These are phyloP conservation scores for Beauveria bassiana DNA, from an alignment of 2,329 filamentous ascomycete genomes.

Conservation along the genomic window DNA sequence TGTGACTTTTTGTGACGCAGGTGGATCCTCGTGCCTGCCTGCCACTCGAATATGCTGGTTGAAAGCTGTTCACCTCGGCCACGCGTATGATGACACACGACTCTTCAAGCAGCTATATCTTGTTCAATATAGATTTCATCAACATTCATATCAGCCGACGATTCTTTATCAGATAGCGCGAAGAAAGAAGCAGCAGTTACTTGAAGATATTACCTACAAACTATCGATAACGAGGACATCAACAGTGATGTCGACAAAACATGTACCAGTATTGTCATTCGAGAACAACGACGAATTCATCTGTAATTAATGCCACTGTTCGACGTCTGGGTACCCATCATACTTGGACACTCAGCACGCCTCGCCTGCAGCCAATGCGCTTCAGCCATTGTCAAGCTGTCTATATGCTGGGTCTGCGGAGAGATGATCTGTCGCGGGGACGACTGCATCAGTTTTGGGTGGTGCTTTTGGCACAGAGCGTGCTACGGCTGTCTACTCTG, in stretches of 20 bases:
- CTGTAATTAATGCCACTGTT: slow-evolving; percentile 49
- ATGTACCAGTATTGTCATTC: neutral
- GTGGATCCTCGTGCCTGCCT: neutral
- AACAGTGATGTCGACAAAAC: neutral
- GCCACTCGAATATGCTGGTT: neutral
- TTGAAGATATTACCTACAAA: neutral
- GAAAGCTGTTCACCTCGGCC: neutral
- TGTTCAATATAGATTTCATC: neutral
- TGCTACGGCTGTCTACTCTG: slow-evolving; percentile 51
- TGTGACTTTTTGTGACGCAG: neutral
- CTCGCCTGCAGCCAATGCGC: slow-evolving; percentile 43
- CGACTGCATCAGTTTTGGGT: slow-evolving; percentile 50
- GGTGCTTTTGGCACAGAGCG: slow-evolving; percentile 51
- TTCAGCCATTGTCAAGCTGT: slow-evolving; percentile 40
- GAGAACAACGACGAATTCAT: slow-evolving; percentile 30
- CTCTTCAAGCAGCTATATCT: neutral
- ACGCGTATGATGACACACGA: too few relatives aligned
- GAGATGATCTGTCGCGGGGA: slow-evolving; percentile 45
- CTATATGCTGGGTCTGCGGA: slow-evolving; percentile 51
- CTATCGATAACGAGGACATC: neutral
- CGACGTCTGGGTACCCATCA: slow-evolving; percentile 27
- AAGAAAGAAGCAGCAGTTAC: neutral
- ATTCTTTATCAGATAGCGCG: neutral
- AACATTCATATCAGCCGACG: neutral
- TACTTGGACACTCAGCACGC: slow-evolving; percentile 38